Conservation (phyloP, 805 yeast genomes). For the Metschnikowia anglica region DNA sequence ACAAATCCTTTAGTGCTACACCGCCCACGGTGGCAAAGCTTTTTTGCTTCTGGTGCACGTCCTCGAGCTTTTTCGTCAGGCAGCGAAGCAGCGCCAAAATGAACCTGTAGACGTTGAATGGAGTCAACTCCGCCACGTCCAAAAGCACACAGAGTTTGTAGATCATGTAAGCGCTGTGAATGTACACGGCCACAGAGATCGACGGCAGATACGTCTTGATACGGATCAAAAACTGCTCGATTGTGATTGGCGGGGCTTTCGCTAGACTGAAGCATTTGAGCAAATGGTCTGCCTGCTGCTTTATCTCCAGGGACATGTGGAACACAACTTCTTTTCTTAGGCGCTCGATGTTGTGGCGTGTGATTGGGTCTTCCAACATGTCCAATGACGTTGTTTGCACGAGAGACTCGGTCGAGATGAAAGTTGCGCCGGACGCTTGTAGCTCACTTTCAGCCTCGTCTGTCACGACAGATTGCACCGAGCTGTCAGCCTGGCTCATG, state of each 20-base stretch:
- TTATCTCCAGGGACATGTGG: slow-evolving; percentile 19
- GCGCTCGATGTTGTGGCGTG: slow-evolving; percentile 19
- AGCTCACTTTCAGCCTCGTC: neutral
- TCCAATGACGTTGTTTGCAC: slow-evolving; percentile 19
- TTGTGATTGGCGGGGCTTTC: slow-evolving; percentile 34
- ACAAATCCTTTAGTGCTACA: slow-evolving; percentile 43
- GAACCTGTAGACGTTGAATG: slow-evolving; percentile 39
- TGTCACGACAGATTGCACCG: neutral
- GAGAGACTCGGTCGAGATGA: slow-evolving; percentile 27
- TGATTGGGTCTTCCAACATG: slow-evolving; percentile 19
- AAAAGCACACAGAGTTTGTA: slow-evolving; percentile 36
- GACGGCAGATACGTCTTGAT: slow-evolving; percentile 42
- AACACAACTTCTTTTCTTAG: slow-evolving; percentile 25
- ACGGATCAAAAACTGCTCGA: slow-evolving; percentile 36
- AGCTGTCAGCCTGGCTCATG: neutral
- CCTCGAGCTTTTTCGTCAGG: slow-evolving; percentile 44
- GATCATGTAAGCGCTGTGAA: slow-evolving; percentile 40
- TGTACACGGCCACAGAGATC: slow-evolving; percentile 38
- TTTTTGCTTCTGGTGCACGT: slow-evolving; percentile 42
- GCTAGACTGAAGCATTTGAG: slow-evolving; percentile 34
- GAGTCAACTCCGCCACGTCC: slow-evolving; percentile 34
- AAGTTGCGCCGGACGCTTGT: neutral
- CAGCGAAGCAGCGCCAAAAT: slow-evolving; percentile 40
- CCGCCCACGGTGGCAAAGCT: slow-evolving; percentile 48
- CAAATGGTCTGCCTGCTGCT: slow-evolving; percentile 30